Evolutionary conservation across 1,139 yeast genomes (phyloP).

Genomic region (Geotrichum candidum): DNA sequence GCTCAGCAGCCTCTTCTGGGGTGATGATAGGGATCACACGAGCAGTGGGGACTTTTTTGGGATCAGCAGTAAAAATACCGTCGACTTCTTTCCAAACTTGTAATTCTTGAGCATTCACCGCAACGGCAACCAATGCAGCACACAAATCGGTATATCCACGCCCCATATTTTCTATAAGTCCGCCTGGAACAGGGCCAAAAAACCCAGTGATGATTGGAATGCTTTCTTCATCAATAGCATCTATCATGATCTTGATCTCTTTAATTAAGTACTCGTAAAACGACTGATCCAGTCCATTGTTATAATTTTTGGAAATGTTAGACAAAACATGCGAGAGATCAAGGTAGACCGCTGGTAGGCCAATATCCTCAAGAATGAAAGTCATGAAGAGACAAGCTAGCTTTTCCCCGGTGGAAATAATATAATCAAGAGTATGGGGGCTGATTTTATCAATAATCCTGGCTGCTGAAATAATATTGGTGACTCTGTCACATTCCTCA

Average conservation of each 20-base stretch:
- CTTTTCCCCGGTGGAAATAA: constrained; percentile 92
- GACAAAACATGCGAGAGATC: constrained; percentile 53
- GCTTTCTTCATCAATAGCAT: constrained; percentile 37
- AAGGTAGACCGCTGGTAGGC: constrained; percentile 67
- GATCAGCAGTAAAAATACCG: constrained; percentile 97
- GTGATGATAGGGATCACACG: constrained; percentile 81
- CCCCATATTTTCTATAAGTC: constrained; percentile 84
- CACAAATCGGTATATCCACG: constrained; percentile 96
- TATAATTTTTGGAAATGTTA: constrained; percentile 38
- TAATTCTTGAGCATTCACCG: constrained; percentile 81
- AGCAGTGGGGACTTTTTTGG: constrained; percentile 89
- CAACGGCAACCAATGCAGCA: constrained; percentile 95
- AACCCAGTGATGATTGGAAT: constrained; percentile 94
- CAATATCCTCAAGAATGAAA: constrained; percentile 73
- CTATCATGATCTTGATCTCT: constrained; percentile 35
- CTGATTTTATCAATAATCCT: constrained; percentile 88
- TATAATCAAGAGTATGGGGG: constrained; percentile 78
- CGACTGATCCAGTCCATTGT: constrained; percentile 44
- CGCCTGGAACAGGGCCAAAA: constrained; percentile 93
- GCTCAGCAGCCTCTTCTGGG: constrained; percentile 97
- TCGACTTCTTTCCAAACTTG: constrained; percentile 99
- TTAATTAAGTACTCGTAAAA: constrained; percentile 60
- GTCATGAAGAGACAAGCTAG: constrained; percentile 85
- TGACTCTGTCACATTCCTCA: constrained; percentile 60
- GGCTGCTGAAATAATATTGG: constrained; percentile 74